Percentiles rank a stretch among this genome's conserved stretches.
These are phyloP conservation scores for Boechera stricta DNA, from an alignment of 345 rosid genomes.

Conservation along the genomic window DNA sequence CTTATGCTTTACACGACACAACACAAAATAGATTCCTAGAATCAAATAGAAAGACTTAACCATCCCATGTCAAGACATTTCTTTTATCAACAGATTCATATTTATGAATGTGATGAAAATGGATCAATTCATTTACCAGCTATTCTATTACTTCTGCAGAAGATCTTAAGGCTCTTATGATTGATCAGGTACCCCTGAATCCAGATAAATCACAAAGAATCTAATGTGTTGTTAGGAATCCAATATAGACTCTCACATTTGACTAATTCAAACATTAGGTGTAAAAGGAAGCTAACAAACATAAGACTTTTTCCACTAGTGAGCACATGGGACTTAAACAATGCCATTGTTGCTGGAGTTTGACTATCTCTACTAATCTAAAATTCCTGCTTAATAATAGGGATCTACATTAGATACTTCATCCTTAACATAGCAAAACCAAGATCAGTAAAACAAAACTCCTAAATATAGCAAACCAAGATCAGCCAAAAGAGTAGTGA, in stretches of 20 bases:
- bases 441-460: background rate
- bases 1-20: background rate
- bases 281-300: slow-evolving; percentile 21
- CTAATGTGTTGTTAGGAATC: background rate
- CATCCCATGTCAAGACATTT: background rate
- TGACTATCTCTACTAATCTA: slow-evolving; percentile 34
- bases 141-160: background rate
- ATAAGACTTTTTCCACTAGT: slow-evolving; percentile 28
- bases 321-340: slow-evolving; percentile 38
- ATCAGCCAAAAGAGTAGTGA: background rate
- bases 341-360: slow-evolving; percentile 15
- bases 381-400: slow-evolving; percentile 11
- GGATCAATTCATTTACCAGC: background rate
- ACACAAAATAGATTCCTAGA: background rate
- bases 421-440: slow-evolving; percentile 14
- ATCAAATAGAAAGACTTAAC: background rate
- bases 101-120: background rate
- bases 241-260: background rate
- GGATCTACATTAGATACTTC: slow-evolving; percentile 14
- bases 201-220: slow-evolving; percentile 11
- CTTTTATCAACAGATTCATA: slow-evolving; percentile 10
- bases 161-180: slow-evolving; percentile 18
- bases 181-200: slow-evolving; percentile 9
- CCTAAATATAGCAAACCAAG: slow-evolving; percentile 17
- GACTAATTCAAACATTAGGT: slow-evolving; percentile 37